Evolutionary conservation across 2,329 filamentous ascomycete genomes (phyloP).

Genomic region (Arthrobotrys entomopaga): DNA sequence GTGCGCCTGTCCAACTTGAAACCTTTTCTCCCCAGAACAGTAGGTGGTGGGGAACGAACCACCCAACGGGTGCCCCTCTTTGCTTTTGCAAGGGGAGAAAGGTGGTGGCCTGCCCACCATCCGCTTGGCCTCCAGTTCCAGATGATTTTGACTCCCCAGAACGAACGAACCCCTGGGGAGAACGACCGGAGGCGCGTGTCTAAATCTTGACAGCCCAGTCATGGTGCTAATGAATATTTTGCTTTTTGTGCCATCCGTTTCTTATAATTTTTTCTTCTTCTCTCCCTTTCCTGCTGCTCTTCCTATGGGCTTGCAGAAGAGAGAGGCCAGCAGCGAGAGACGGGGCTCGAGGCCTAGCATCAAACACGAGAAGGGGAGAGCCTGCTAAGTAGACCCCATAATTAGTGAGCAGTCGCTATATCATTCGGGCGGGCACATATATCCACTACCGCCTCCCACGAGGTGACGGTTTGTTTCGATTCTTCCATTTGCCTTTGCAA

Average conservation of each 20-base stretch:
- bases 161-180: slow-evolving; percentile 42
- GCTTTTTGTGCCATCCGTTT: slow-evolving; percentile 38
- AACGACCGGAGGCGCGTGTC: slow-evolving; percentile 25
- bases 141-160: slow-evolving; percentile 51
- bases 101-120: slow-evolving; percentile 8
- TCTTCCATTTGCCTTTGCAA: slow-evolving; percentile 55
- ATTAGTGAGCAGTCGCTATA: slow-evolving; percentile 39
- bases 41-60: slow-evolving; percentile 49
- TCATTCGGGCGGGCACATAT: slow-evolving; percentile 44
- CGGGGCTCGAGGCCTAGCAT: background rate
- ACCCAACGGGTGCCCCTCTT: slow-evolving; percentile 26
- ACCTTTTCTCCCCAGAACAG: slow-evolving; percentile 54
- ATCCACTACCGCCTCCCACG: slow-evolving; percentile 51
- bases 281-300: slow-evolving; percentile 37
- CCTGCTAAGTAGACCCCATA: slow-evolving; percentile 21
- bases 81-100: slow-evolving; percentile 35
- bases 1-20: slow-evolving; percentile 52
- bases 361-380: slow-evolving; percentile 52
- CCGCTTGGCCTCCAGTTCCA: slow-evolving; percentile 48
- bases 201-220: slow-evolving; percentile 43
- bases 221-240: slow-evolving; percentile 16
- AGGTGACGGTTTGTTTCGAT: slow-evolving; percentile 54
- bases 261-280: slow-evolving; percentile 14
- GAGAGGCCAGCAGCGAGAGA: slow-evolving; percentile 12
- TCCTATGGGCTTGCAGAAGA: slow-evolving; percentile 38